A percentile compares a stretch with the other conserved stretches of the same genome.
These are phyloP conservation scores for Cardiospermum halicacabum DNA, from an alignment of 345 rosid genomes.

Conservation along the genomic window DNA sequence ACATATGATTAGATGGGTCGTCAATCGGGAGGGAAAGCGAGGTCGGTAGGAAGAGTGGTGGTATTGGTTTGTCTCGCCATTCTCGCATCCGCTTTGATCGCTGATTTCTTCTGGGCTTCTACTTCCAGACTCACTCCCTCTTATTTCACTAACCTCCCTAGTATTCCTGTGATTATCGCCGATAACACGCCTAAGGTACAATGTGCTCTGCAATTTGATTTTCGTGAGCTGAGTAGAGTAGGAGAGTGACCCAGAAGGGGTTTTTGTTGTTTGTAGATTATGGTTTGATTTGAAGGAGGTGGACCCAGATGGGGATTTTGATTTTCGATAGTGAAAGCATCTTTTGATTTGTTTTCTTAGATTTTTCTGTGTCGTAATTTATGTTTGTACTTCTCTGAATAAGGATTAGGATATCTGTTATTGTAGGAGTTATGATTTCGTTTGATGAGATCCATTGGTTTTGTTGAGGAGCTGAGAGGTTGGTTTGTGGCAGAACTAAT, in stretches of 20 bases:
- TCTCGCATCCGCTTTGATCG: constrained; percentile 55
- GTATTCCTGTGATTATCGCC: constrained; percentile 18
- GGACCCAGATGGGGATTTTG: neutral
- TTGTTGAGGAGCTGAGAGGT: neutral
- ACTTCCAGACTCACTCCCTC: constrained; percentile 47
- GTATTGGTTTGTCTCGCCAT: constrained; percentile 36
- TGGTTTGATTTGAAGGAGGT: neutral
- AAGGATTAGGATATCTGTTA: too few relatives aligned
- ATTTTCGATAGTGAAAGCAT: too few relatives aligned
- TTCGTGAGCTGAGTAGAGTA: neutral
- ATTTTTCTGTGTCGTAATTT: too few relatives aligned
- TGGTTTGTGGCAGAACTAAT: neutral
- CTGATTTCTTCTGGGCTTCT: constrained; percentile 85
- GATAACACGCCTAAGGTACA: constrained; percentile 9
- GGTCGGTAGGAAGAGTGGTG: constrained; percentile 39
- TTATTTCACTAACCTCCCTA: constrained; percentile 23
- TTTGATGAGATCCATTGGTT: neutral
- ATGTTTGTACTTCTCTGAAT: too few relatives aligned
- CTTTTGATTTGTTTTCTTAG: too few relatives aligned
- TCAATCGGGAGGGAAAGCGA: constrained; percentile 35
- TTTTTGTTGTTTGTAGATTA: neutral
- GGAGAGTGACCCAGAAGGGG: neutral
- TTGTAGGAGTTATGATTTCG: neutral
- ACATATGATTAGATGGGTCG: constrained; percentile 8
- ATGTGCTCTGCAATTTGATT: neutral